These are phyloP conservation scores for Tolypocladium pustulatum DNA, from an alignment of 2,329 filamentous ascomycete species.

Conservation along the genomic window DNA sequence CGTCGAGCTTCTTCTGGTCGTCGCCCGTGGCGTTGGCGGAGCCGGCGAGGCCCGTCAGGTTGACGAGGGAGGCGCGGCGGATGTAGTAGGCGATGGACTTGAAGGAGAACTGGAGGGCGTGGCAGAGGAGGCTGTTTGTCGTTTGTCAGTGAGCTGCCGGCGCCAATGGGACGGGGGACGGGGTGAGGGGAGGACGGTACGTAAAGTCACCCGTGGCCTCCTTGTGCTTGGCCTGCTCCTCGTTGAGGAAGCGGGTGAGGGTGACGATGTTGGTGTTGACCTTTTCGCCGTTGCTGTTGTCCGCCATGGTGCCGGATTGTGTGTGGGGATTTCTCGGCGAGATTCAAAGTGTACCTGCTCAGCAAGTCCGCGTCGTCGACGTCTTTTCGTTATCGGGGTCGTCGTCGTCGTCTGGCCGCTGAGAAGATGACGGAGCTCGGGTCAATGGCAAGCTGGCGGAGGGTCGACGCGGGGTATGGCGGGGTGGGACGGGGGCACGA, in stretches of 20 bases:
- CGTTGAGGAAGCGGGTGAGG: slow-evolving; percentile 87
- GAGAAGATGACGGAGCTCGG: neutral
- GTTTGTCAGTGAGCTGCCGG: no score
- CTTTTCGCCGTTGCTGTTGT: slow-evolving; percentile 50
- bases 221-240: slow-evolving; percentile 87
- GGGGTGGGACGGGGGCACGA: neutral
- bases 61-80: slow-evolving; percentile 86
- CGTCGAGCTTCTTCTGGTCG: slow-evolving; percentile 99
- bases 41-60: slow-evolving; percentile 88
- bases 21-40: slow-evolving; percentile 93
- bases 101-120: slow-evolving; percentile 98
- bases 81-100: slow-evolving; percentile 99
- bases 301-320: slow-evolving; percentile 18
- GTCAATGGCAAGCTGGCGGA: neutral
- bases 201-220: slow-evolving; percentile 98
- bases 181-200: slow-evolving; percentile 34
- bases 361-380: neutral
- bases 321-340: neutral
- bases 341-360: neutral
- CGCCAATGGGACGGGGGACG: no score
- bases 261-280: slow-evolving; percentile 96
- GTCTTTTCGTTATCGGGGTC: neutral
- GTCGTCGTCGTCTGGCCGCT: neutral
- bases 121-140: slow-evolving; percentile 70
- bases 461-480: neutral